Evolutionary conservation across 139 green algal genomes (phyloP), one percentile per base, ranked within the genome.

Genomic region (Chlamydomonas eustigma): DNA sequence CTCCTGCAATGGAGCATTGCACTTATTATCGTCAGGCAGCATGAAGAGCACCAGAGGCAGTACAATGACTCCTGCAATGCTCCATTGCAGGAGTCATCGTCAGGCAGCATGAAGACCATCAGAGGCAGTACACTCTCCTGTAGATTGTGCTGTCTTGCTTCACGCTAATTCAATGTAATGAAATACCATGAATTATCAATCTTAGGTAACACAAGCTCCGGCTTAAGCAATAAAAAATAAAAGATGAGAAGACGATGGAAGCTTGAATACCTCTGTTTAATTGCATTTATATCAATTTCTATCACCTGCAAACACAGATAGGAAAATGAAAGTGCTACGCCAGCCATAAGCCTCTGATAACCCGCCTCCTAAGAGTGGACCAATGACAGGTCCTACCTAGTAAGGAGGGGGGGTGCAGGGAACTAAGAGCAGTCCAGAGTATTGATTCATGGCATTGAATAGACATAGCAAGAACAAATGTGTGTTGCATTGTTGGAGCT

Each of bases 351-450:
- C 52, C 22, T 68, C 12, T 68, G 52, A 25, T 4, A 68, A 5
- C 12, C 12, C 71, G 1, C 71, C 71, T 1, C 71, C 71, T 25
- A 76, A 0, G 2, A 76, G 28, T 0, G 72, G 72, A 4, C 75
- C 75, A 12, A 80, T 39, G 31, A 80, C 39, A 2, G 75, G 75
- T 24, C 75, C 75, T 1, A 58, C 44, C 44, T 58, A 58, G 12
- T 18, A 58, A 18, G 44, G 18, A 58, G 18, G 44, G 12, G 44
- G 18, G 44, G 44, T n/a, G n/a, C n/a, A n/a, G n/a, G n/a, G n/a
- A n/a, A n/a, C n/a, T n/a, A n/a, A n/a, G n/a, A n/a, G n/a, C n/a
- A n/a, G n/a, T n/a, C n/a, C n/a, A n/a, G n/a, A n/a, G n/a, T n/a
- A n/a, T n/a, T n/a, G n/a, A n/a, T n/a, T n/a, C n/a, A n/a, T n/a